These are phyloP conservation scores for Neofusicoccum ribis DNA, from an alignment of 2,329 filamentous ascomycete genomes.

Conservation along the genomic window DNA sequence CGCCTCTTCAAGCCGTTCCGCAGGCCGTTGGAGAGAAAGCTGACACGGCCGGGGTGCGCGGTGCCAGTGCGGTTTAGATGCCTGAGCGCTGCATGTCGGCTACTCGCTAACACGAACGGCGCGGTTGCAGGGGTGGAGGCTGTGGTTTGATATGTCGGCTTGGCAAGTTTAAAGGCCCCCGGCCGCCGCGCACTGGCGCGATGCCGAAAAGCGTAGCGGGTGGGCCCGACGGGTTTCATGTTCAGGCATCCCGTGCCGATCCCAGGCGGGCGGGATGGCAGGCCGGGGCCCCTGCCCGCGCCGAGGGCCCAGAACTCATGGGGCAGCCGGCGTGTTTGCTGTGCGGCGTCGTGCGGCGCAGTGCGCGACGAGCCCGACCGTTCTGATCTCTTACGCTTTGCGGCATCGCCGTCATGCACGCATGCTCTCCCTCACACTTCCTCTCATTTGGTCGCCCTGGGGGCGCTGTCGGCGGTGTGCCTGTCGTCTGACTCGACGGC, in stretches of 20 bases:
- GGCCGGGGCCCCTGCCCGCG: no score
- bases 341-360: not conserved
- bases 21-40: not conserved
- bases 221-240: not conserved
- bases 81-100: not conserved
- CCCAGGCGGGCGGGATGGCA: not conserved
- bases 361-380: no score
- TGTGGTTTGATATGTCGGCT: not conserved
- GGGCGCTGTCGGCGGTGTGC: no score
- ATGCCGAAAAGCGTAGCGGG: not conserved
- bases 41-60: not conserved
- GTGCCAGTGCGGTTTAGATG: no score
- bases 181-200: not conserved
- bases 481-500: no score
- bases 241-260: slow-evolving; percentile 7
- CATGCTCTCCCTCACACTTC: no score
- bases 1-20: not conserved
- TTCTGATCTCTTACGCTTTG: no score
- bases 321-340: not conserved
- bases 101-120: not conserved
- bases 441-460: no score
- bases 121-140: not conserved
- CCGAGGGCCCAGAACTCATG: not conserved
- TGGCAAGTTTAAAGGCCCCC: not conserved
- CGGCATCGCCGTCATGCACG: no score